Conservation (phyloP, 2,329 filamentous ascomycete species). For the Pseudodiploospora longispora region DNA sequence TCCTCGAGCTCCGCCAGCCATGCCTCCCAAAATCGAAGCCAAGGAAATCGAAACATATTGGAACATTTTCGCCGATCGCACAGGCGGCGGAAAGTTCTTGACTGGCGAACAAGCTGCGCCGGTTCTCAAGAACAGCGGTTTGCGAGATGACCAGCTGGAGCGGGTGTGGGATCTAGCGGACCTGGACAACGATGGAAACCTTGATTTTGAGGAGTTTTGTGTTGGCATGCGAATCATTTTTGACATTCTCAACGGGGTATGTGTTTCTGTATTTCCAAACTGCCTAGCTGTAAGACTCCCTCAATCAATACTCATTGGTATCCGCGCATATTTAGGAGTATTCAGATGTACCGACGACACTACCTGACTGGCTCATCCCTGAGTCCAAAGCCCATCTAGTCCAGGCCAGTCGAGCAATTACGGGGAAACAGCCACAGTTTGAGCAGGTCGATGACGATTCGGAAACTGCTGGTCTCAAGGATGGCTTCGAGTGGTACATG, state of each 20-base stretch:
- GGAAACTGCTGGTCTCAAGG: slow-evolving; percentile 77
- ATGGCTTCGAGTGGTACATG: slow-evolving; percentile 99
- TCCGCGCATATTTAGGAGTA: slow-evolving; percentile 56
- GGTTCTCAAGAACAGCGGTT: slow-evolving; percentile 55
- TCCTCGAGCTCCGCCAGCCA: slow-evolving; percentile 21
- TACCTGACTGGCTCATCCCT: slow-evolving; percentile 95
- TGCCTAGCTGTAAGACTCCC: not conserved
- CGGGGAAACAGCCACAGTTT: slow-evolving; percentile 72
- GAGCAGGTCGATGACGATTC: slow-evolving; percentile 77
- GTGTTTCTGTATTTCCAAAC: slow-evolving; percentile 2
- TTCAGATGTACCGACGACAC: slow-evolving; percentile 70
- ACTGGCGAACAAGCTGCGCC: slow-evolving; percentile 55
- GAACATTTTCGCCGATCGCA: slow-evolving; percentile 55
- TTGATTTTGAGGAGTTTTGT: slow-evolving; percentile 99
- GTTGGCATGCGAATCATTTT: slow-evolving; percentile 98
- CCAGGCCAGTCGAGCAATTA: slow-evolving; percentile 72
- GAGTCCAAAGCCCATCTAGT: slow-evolving; percentile 91
- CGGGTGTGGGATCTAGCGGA: slow-evolving; percentile 95
- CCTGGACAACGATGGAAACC: slow-evolving; percentile 91
- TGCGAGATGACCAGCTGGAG: slow-evolving; percentile 74
- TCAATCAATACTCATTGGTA: not conserved
- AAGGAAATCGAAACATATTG: slow-evolving; percentile 58
- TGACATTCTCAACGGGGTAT: slow-evolving; percentile 88
- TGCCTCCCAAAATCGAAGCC: slow-evolving; percentile 54
- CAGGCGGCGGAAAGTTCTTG: slow-evolving; percentile 51